Evolutionary conservation across 106 monocot species (phyloP).

Genomic region (Amphibolis antarctica): DNA sequence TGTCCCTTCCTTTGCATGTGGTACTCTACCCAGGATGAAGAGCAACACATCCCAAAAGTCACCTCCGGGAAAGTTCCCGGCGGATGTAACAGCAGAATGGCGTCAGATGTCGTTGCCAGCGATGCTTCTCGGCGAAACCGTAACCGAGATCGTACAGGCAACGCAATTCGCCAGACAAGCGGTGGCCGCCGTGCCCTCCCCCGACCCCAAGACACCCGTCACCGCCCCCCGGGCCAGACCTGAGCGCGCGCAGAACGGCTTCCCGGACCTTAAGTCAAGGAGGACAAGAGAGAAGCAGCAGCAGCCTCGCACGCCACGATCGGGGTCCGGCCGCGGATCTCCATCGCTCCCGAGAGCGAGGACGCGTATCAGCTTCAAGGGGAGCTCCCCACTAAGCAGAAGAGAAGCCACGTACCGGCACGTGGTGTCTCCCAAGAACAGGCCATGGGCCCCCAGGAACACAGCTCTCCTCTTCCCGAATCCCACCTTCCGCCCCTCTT

Average conservation of each 20-base stretch:
- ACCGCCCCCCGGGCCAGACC: not conserved
- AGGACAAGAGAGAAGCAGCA: slow-evolving; percentile 54
- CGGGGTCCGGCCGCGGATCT: slow-evolving; percentile 14
- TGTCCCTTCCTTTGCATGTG: too few species aligned
- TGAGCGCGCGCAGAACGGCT: not conserved
- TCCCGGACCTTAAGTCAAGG: slow-evolving; percentile 26
- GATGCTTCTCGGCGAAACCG: slow-evolving; percentile 73
- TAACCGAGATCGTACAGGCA: slow-evolving; percentile 62
- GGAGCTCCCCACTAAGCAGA: slow-evolving; percentile 33
- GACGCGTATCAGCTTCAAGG: slow-evolving; percentile 62
- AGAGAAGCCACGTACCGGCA: not conserved
- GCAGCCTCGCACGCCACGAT: slow-evolving; percentile 1
- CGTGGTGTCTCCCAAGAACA: slow-evolving; percentile 37
- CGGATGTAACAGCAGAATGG: slow-evolving; percentile 45
- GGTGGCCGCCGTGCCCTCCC: not conserved
- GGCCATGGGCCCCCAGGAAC: slow-evolving; percentile 42
- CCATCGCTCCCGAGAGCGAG: slow-evolving; percentile 22
- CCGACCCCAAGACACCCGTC: slow-evolving; percentile 49
- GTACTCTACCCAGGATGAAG: slow-evolving; percentile 30
- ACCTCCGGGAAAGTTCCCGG: slow-evolving; percentile 44
- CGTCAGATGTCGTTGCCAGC: slow-evolving; percentile 58
- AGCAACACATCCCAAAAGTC: slow-evolving; percentile 32
- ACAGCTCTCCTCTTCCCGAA: slow-evolving; percentile 78
- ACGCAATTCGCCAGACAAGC: slow-evolving; percentile 40
- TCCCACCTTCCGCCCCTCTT: slow-evolving; percentile 31